Base-by-base conservation (phyloP, 164 flowering plant genomes). In the Magnolia kwangsiensis region DNA sequence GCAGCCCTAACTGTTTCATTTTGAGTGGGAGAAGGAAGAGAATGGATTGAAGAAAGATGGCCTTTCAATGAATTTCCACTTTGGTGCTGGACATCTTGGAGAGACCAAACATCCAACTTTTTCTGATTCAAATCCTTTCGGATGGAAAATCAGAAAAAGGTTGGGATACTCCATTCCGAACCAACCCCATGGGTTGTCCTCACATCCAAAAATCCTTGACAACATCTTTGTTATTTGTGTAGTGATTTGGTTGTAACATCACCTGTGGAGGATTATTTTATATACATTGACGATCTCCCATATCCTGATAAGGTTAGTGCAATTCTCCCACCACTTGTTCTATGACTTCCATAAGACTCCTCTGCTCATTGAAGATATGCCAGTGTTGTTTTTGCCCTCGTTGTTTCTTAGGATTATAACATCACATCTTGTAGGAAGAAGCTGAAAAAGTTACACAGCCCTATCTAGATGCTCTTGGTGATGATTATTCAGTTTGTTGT, bases 201-300 rank as follows among this genome's bases (percentile, higher is more conserved):
- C 18, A 55, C 61, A 55, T 55, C 4, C 10, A 11, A 55, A 11
- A 11, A 55, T 55, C 61, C 10, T 16, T 55, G 18, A 55, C 61
- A 55, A 16, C 61, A 55, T 55, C 61, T 50, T 51, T 19, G 16
- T 8, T 50, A 5, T 19, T 70, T 75, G 49, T 74, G 74, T 82
- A 95, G 98, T 76, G 98, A 94, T 83, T 86, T 96, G 86, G 96
- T 93, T 78, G 98, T 96, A 72, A 95, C 89, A 76, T 94, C 99
- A 71, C 98, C 99, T 14, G 95, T 96, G 73, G 99, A 96, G 84
- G 96, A 94, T 85, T 96, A 93, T 78, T 93, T 96, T 83, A 79
- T 91, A 76, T 89, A 87, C 77, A 85, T 96, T 78, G 93, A 93
- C 84, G 98, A 93, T 82, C 98, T 94, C 81, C 90, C 90, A 19